Conservation (phyloP, 495 filamentous ascomycete species). For the Melanomma pulvis-pyrius region DNA sequence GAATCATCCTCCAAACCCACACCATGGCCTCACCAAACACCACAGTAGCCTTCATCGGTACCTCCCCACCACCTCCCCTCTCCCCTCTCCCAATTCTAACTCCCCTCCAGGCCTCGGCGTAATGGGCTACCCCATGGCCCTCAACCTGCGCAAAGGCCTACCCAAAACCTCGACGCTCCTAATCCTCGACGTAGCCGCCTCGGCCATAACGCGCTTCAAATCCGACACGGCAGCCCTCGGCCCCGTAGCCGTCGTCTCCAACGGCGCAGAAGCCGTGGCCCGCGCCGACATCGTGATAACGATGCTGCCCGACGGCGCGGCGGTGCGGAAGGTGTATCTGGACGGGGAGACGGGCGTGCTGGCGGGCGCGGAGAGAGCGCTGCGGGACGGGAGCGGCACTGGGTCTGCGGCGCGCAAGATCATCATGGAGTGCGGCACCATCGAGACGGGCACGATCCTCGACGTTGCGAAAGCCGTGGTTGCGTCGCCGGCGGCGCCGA, state of each 20-base stretch:
- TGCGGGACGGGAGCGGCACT: not conserved
- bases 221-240: conserved; percentile 24
- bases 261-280: conserved; percentile 27
- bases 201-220: conserved; percentile 32
- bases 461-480: conserved; percentile 82
- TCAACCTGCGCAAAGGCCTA: conserved; percentile 36
- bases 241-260: conserved; percentile 31
- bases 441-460: conserved; percentile 63
- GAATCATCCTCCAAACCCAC: not conserved
- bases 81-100: not conserved
- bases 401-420: conserved; percentile 21
- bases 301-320: conserved; percentile 34
- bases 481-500: conserved; percentile 51
- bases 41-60: conserved; percentile 36
- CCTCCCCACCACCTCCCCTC: not conserved
- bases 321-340: conserved; percentile 37
- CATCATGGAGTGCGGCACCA: conserved; percentile 41
- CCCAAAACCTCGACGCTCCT: conserved; percentile 18
- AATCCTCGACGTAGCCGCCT: conserved; percentile 33
- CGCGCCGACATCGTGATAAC: conserved; percentile 32
- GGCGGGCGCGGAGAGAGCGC: conserved; percentile 23
- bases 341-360: conserved; percentile 27
- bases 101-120: conserved; percentile 35
- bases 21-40: conserved; percentile 31
- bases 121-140: conserved; percentile 41